Evolutionary conservation across 139 green algal species (phyloP), one percentile per base, ranked within the genome.

Genomic region (Picochlorum sp.): DNA sequence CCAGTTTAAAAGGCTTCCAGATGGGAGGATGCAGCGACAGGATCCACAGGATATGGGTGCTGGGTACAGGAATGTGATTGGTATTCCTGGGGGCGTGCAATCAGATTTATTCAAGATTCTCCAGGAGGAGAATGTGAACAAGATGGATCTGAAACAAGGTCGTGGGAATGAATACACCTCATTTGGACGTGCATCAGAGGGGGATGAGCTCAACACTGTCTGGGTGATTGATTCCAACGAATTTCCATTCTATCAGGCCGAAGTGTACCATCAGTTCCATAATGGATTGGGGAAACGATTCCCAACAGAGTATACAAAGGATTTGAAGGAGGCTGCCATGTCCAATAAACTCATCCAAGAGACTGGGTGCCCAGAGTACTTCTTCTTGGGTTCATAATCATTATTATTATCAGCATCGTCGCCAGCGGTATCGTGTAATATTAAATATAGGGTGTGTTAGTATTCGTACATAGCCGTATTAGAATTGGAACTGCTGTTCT

Each of bases 251-350:
- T 80, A 92, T 76, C 72, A 59, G 6, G 89, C 89, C 3, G 89
- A 96, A 74, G 18, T 60, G 60, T 96, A 92, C 76, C 89, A 96
- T 68, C 89, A 96, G 77, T 94, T 88, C 74, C 88, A 96, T 78
- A 76, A 76, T 45, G 70, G 69, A 18, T 37, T 76, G 2, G 69
- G 77, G 30, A 60, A 72, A 14, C 13, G 58, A 0, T 83, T 83
- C 44, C 64, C 71, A 10, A 51, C 70, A 47, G 52, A 73, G 2
- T 91, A 92, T 74, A 81, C 72, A 1, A 64, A 65, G 8, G 75
- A 85, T 37, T 38, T 87, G 21, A 85, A 86, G 57, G 52, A 75
- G 8, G 18, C 11, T 0, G 57, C 65, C 9, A 10, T 58, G 15
- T 41, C 51, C 2, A 28, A 20, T 1, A 78, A 81, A 28, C 62